These are phyloP conservation scores for Stagonosporopsis rhizophila DNA, from an alignment of 2,329 filamentous ascomycete genomes.

Conservation along the genomic window DNA sequence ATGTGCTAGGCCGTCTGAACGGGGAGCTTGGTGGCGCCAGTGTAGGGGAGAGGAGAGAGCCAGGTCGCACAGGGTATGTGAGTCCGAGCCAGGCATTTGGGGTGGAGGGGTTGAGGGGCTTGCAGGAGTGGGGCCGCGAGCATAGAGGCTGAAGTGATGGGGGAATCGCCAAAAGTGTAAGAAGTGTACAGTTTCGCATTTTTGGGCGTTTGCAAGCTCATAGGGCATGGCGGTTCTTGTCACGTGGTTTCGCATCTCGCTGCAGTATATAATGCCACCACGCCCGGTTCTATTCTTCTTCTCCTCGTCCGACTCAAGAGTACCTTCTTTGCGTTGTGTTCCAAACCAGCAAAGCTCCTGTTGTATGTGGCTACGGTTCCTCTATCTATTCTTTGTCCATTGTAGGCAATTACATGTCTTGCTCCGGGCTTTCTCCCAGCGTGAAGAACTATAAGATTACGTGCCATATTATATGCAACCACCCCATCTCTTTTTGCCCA, in stretches of 20 bases:
- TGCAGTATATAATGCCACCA: not conserved
- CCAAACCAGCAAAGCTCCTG: too few relatives aligned
- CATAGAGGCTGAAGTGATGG: constrained; percentile 18
- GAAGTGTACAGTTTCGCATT: not conserved
- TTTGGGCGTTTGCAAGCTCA: not conserved
- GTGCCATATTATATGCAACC: too few relatives aligned
- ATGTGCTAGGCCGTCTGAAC: constrained; percentile 58
- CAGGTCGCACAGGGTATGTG: constrained; percentile 13
- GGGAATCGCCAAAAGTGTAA: not conserved
- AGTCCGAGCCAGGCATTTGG: constrained; percentile 14
- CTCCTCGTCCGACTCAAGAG: too few relatives aligned
- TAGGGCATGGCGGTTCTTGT: not conserved
- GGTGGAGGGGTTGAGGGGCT: constrained; percentile 19
- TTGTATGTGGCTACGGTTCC: too few relatives aligned
- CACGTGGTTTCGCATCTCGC: not conserved
- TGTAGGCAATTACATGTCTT: too few relatives aligned
- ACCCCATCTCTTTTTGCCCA: too few relatives aligned
- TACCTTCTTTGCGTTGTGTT: too few relatives aligned
- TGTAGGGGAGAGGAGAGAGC: constrained; percentile 3
- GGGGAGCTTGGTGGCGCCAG: constrained; percentile 7
- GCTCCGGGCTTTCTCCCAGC: too few relatives aligned
- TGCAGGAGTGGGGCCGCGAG: constrained; percentile 29
- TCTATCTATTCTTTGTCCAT: too few relatives aligned
- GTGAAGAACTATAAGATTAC: too few relatives aligned
- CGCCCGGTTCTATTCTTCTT: not conserved